Base-by-base conservation (phyloP, 495 filamentous ascomycete species). In the Hyaloscypha bicolor region DNA sequence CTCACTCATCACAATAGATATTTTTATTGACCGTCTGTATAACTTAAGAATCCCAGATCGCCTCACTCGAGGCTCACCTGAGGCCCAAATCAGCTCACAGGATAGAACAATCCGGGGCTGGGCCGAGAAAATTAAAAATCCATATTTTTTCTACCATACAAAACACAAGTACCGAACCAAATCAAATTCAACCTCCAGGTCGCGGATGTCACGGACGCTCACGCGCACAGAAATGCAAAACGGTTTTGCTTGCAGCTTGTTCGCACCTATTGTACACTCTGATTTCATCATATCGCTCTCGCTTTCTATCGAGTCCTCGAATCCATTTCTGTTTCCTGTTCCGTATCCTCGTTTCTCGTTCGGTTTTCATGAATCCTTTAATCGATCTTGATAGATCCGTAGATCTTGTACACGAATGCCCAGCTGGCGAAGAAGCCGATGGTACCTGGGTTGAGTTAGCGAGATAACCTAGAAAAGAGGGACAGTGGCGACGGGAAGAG, bases 371-470 rank as follows among this genome's bases (percentile, higher is more conserved):
- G 21, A 6, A 9, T 19, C n/a, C 16, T 30, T 81, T 83, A 96
- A 69, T 99, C 95, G 65, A 99, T 90, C 81, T 98, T 99, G 80
- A 99, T 96, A 19, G 93, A 97, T 21, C 87, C 81, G 76, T 99
- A 99, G 55, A 99, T 98, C 76, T 91, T 93, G 66, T 91, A 86
- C 60, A 96, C 90, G 73, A 99, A 99, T 69, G 90, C 81, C 93
- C 93, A 97, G 75, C 91, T 93, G 16, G 94, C 87, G 69, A 97
- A 94, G 84, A 94, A 97, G 60, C 95, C 95, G 75, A 99, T 97
- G 0, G 94, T 90, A 11, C 94, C 94, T 97, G 60, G 5, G 9
- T 42, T 48, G 32, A 25, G 37, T 31, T 25, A 33, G 33, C 53
- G 22, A 25, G 5, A 56, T 19, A 51, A 25, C 21, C 21, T n/a